Conservation (phyloP, 2,329 filamentous ascomycete genomes). For the Neofusicoccum laricinum region DNA sequence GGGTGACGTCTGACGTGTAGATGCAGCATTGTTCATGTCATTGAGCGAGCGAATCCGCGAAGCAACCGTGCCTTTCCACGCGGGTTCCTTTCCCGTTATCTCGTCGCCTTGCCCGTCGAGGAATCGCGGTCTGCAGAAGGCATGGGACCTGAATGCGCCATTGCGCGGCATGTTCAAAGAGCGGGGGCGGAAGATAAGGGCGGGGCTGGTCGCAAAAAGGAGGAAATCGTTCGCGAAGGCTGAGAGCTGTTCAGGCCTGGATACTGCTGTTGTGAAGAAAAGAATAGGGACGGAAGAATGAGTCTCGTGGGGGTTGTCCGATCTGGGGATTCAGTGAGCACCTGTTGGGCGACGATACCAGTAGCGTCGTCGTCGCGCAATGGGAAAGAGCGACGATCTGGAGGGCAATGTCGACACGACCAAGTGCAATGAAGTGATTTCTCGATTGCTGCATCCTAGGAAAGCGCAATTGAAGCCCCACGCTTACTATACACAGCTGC, state of each 20-base stretch:
- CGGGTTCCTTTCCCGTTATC: not conserved
- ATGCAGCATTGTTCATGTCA: not conserved
- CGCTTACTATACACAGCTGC: slow-evolving; percentile 37
- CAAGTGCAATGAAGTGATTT: not conserved
- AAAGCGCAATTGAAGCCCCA: slow-evolving; percentile 21
- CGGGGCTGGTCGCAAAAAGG: not conserved
- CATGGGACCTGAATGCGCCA: not conserved
- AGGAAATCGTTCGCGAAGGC: not conserved
- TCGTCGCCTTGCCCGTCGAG: slow-evolving; percentile 15
- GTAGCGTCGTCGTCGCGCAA: not conserved
- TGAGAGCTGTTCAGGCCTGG: not conserved
- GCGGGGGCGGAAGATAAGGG: not conserved
- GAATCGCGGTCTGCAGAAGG: not conserved
- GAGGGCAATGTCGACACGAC: not conserved
- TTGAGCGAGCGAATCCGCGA: slow-evolving; percentile 15
- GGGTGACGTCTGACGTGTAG: not conserved
- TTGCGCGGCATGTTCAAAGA: not conserved
- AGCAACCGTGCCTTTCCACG: slow-evolving; percentile 10
- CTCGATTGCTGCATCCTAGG: slow-evolving; percentile 17
- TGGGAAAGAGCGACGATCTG: not conserved
- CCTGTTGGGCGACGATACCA: not conserved
- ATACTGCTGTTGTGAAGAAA: not conserved
- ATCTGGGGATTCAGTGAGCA: not conserved
- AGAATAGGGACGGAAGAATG: not conserved
- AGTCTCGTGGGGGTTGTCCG: not conserved